Percentiles rank a stretch among this genome's conserved stretches.
Evolutionary conservation across 805 yeast genomes (phyloP).

Genomic region (Teunomyces funiuensis): DNA sequence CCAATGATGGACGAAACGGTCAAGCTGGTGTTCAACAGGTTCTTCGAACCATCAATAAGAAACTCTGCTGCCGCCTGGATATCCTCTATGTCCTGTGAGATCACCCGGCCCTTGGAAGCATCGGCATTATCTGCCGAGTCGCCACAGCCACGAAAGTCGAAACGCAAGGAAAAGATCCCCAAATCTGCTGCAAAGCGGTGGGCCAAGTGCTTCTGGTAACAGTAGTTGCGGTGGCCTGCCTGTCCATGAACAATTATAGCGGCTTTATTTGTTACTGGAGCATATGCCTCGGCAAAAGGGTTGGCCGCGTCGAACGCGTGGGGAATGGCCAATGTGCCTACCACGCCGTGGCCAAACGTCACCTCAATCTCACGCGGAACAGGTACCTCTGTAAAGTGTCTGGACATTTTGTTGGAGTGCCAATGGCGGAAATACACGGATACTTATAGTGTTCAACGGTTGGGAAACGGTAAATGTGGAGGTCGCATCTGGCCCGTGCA

Average conservation of each 20-base stretch:
- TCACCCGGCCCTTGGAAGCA: conserved; percentile 48
- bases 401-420: not conserved
- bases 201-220: conserved; percentile 68
- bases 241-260: conserved; percentile 80
- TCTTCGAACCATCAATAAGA: conserved; percentile 24
- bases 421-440: not conserved
- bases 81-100: conserved; percentile 69
- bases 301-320: conserved; percentile 26
- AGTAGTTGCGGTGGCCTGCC: conserved; percentile 80
- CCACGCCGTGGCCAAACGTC: conserved; percentile 32
- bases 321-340: conserved; percentile 41
- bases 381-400: conserved; percentile 2
- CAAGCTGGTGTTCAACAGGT: conserved; percentile 43
- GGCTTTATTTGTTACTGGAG: conserved; percentile 47
- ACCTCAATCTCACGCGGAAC: conserved; percentile 38
- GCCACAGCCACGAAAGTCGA: conserved; percentile 88
- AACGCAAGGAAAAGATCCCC: conserved; percentile 68
- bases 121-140: conserved; percentile 56
- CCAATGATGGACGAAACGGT: conserved; percentile 60
- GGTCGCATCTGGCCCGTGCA: not conserved
- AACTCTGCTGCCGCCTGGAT: conserved; percentile 43
- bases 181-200: conserved; percentile 52
- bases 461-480: not conserved
- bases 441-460: not conserved
- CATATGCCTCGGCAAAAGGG: conserved; percentile 24